Evolutionary conservation across 2,329 filamentous ascomycete genomes (phyloP).

Genomic region (Phialemonium atrogriseum): DNA sequence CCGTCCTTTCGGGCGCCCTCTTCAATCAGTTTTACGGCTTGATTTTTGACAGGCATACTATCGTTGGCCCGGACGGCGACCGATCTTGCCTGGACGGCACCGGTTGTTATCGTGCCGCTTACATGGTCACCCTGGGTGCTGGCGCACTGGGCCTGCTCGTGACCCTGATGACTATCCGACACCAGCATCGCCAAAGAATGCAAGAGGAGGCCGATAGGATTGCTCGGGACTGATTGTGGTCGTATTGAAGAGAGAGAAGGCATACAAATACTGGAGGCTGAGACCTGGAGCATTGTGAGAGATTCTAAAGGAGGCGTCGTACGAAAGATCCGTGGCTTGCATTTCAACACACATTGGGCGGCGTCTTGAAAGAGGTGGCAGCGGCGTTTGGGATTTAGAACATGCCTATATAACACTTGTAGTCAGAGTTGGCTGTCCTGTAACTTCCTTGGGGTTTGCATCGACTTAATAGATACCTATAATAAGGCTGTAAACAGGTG

Average conservation of each 20-base stretch:
- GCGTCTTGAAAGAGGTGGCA: background rate
- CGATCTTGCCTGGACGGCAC: constrained; percentile 70
- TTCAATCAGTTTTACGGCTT: constrained; percentile 88
- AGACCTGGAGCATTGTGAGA: no score
- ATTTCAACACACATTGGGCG: background rate
- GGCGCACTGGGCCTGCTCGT: constrained; percentile 62
- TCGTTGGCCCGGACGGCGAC: constrained; percentile 59
- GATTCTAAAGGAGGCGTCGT: no score
- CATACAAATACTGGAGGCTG: background rate
- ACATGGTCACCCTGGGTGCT: constrained; percentile 66
- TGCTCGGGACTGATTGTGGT: no score
- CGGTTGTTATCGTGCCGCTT: constrained; percentile 73
- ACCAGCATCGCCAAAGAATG: no score
- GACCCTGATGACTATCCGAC: constrained; percentile 61
- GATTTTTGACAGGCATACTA: constrained; percentile 74
- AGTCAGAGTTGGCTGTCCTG: no score
- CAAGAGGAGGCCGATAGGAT: no score
- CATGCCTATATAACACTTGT: background rate
- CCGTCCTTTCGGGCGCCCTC: constrained; percentile 78
- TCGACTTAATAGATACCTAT: no score
- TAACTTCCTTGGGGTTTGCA: no score
- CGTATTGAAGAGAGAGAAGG: background rate
- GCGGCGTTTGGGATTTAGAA: background rate
- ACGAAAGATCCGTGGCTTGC: background rate
- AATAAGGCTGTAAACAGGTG: no score